Evolutionary conservation across 176 grass and related monocot species (phyloP), one percentile per base, ranked within the genome.

Genomic region (Tillandsia fasciculata): DNA sequence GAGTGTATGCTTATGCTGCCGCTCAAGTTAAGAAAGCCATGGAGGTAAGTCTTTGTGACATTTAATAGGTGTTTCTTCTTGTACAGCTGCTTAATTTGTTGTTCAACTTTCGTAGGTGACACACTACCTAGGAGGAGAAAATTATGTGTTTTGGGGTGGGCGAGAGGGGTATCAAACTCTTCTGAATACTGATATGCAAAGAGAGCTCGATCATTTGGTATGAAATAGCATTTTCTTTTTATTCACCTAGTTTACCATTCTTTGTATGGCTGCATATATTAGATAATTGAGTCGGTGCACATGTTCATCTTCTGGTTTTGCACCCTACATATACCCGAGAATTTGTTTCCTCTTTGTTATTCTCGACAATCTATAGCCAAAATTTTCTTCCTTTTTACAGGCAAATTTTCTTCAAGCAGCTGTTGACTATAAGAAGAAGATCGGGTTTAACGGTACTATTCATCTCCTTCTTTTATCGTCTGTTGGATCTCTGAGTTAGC

Each of bases 11-110:
- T 78, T 97, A 97, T 97, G 94, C 84, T 48, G 89, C 86, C 58
- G 94, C 94, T 28, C 94, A 92, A 85, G 94, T 97, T 74, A 93
- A 99, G 72, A 99, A 99, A 83, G 87, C 94, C 63, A 79, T 99
- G 29, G 89, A 97, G 84, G 94, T 97, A 12, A 24, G 76, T 63
- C 64, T 65, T 71, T 42, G 69, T 1, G 65, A 8, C 72, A 63
- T 18, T 64, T 48, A 2, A 18, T 48, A 27, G n/a, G 0, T 76
- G 9, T 14, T 53, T 68, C 61, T 18, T 49, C 73, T 79, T 9
- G 64, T 75, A 49, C 12, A 11, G 27, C 2, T 59, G 14, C 54
- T 80, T 74, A 81, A 78, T 74, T 20, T 9, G 15, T 12, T 57
- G 78, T 57, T 53, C 50, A 73, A 23, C 50, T 56, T 69, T 86